Conservation (phyloP, 805 yeast species). For the Saturnispora dispora region DNA sequence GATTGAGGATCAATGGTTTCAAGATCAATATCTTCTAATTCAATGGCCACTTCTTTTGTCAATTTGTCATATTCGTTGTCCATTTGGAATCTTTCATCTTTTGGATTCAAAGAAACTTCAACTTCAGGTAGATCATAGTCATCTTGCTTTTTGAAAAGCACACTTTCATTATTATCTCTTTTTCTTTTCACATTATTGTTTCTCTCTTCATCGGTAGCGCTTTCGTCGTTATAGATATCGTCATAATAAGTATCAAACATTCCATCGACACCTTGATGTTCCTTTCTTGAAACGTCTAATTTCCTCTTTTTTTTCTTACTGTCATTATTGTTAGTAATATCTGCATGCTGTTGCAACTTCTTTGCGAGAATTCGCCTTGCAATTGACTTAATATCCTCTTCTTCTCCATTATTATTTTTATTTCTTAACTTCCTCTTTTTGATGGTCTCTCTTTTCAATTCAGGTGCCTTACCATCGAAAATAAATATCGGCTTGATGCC, state of each 20-base stretch:
- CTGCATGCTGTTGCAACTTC: conserved; percentile 57
- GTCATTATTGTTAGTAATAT: conserved; percentile 10
- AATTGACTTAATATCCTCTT: conserved; percentile 59
- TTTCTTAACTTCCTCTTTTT: conserved; percentile 54
- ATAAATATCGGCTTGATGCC: conserved; percentile 88
- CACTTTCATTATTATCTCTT: conserved; percentile 16
- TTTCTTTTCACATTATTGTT: background rate
- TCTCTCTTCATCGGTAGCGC: background rate
- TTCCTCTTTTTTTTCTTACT: background rate
- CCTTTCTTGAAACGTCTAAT: background rate
- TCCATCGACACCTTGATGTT: conserved; percentile 13
- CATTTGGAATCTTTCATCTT: conserved; percentile 67
- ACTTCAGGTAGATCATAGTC: conserved; percentile 80
- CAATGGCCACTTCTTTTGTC: conserved; percentile 46
- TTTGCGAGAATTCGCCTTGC: conserved; percentile 76
- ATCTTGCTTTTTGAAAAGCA: conserved; percentile 48
- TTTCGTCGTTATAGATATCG: conserved; percentile 23
- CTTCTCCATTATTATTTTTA: conserved; percentile 34
- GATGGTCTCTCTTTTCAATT: conserved; percentile 71
- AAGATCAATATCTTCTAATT: conserved; percentile 59
- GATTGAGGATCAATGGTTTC: conserved; percentile 80
- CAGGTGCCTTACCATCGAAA: conserved; percentile 93
- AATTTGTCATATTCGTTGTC: conserved; percentile 61
- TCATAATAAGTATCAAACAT: conserved; percentile 31
- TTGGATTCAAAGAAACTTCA: conserved; percentile 38